Base-by-base conservation (phyloP, 1,284 basidiomycete species). In the Moesziomyces globuligerus region DNA sequence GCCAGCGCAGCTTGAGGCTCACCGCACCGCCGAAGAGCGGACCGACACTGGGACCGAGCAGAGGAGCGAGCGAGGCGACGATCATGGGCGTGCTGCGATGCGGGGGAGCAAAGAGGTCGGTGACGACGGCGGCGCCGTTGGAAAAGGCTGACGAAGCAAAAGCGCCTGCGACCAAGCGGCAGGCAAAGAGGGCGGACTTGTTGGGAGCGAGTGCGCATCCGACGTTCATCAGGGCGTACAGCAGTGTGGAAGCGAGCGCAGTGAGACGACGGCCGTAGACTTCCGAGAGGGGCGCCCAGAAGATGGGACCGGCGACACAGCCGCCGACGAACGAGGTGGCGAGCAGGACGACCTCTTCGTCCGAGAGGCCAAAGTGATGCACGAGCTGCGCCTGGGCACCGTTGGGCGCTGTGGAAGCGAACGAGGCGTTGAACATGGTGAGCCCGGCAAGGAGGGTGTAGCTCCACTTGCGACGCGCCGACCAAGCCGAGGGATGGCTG, bases 241-340 rank as follows among this genome's bases (percentile, higher is more conserved):
- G 26, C 34, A 55, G 13, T 3, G 46, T 69, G 15, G 60, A 58
- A 4, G 38, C 25, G 10, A 70, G 40, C 10, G 48, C 51, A 17
- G 51, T 48, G 5, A 41, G 13, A 38, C 52, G 25, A 32, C 66
- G 24, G 9, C 58, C 65, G 28, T 52, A 60, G 17, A 57, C 38
- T 21, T 74, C 72, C 7, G 72, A 74, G 6, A 70, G 37, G 10
- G 72, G 72, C 4, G 62, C 67, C 67, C 66, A 74, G 8, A 74
- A 5, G 40, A 70, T 40, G 2, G 72, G 72, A 4, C 72, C 72
- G 6, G 64, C 59, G 0, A 66, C 62, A 38, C 67, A 74, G 3
- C 72, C 72, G 18, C 59, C 67, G 11, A 74, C 62, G 26, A 70
- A 74, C 0, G 68, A 61, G 3, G 67, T 55, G 3, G 67, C 38